Conservation (phyloP, 805 yeast genomes). For the Candida methanosorbosa region DNA sequence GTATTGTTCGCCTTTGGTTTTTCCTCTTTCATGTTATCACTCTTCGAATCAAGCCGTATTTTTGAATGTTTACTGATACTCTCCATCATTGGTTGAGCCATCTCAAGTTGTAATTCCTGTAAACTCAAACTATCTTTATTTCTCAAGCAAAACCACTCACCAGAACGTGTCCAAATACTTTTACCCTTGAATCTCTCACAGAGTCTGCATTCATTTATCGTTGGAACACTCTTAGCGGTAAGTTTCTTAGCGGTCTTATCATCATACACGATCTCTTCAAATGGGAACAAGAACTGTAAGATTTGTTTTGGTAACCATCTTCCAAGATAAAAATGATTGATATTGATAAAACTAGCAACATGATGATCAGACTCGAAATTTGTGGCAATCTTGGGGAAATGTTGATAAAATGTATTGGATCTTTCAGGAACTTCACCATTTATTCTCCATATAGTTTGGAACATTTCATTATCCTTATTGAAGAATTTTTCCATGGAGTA, state of each 20-base stretch:
- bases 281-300: slow-evolving; percentile 17
- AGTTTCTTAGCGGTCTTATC: slow-evolving; percentile 9
- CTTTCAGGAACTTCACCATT: slow-evolving; percentile 21
- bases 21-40: neutral
- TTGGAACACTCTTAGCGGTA: slow-evolving; percentile 22
- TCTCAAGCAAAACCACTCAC: slow-evolving; percentile 22
- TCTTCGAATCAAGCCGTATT: no score
- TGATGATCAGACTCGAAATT: slow-evolving; percentile 24
- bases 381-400: slow-evolving; percentile 23
- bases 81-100: no score
- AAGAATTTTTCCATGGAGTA: slow-evolving; percentile 9
- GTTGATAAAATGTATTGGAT: slow-evolving; percentile 20
- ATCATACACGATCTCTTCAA: slow-evolving; percentile 12
- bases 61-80: no score
- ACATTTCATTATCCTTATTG: slow-evolving; percentile 19
- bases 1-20: no score
- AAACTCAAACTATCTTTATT: neutral
- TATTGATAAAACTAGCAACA: slow-evolving; percentile 15
- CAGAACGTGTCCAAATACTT: slow-evolving; percentile 19
- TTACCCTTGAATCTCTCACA: slow-evolving; percentile 19
- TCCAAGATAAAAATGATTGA: slow-evolving; percentile 24
- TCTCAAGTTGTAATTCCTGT: no score
- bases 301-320: slow-evolving; percentile 25
- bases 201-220: slow-evolving; percentile 20
- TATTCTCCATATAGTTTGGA: slow-evolving; percentile 18